Evolutionary conservation across 1,284 basidiomycete species (phyloP), one percentile per base, ranked within the genome.

Genomic region (Sporisorium exsertum): DNA sequence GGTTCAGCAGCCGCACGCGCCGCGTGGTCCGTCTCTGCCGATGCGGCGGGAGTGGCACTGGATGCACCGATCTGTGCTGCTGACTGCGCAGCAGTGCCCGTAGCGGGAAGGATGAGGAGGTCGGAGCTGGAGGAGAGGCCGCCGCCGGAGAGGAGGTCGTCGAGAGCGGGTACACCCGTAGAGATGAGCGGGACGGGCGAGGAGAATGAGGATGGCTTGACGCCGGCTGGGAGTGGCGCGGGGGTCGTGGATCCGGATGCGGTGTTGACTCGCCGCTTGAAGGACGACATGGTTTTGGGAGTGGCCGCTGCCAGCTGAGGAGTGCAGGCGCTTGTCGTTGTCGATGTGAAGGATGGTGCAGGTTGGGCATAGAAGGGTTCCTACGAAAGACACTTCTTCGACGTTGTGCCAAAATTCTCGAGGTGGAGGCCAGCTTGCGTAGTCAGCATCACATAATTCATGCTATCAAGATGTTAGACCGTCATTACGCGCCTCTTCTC

Each of bases 111-210:
- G 45, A 95, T 87, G 35, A 92, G 88, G 43, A 93, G 86, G 12
- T 89, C 89, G 64, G 92, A 92, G 15, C 92, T 92, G 51, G 95
- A 88, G 18, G 95, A 94, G n/a, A 97, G 86, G 16, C 96, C 96
- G 22, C 79, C 73, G 27, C 94, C 94, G 64, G 94, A 94, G 35
- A 98, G 89, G 64, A 98, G 90, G 84, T 99, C 97, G 86, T 99
- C 96, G n/a, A 99, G 88, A 5, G 95, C 94, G 15, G 94, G 91
- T 6, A 98, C 91, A 2, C 96, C 97, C 4, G 93, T 94, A 0
- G 94, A 95, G 20, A 92, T 89, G 68, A 93, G 88, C 42, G 89
- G 85, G 0, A 91, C 90, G 12, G 90, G 88, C 15, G 89, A 87
- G 1, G 91, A 89, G 37, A 89, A 89, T 6, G 91, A 89, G 4